phyloP scores from a whole-genome alignment of 1,284 basidiomycete species.

The Sporisorium iseilematis-ciliati region DNA sequence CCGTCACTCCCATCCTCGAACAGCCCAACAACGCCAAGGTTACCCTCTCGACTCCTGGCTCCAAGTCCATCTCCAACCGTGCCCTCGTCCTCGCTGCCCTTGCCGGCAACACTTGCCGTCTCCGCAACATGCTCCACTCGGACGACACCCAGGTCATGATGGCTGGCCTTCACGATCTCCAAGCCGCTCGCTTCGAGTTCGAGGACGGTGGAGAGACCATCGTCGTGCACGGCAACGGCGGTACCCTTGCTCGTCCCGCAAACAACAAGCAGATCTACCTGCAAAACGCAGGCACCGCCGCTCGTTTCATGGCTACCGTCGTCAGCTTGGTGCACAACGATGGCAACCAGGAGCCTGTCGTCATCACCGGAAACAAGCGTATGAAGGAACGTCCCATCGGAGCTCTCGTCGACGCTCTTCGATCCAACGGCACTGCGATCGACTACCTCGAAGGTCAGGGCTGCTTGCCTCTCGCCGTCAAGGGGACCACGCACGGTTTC shows the following conservation, averaged over 20 bases:
- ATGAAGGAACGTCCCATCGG: conserved; percentile 98
- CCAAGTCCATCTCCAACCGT: conserved; percentile 96
- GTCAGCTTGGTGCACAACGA: conserved; percentile 77
- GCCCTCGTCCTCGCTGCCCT: conserved; percentile 94
- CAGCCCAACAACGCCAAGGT: conserved; percentile 71
- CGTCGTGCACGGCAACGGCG: conserved; percentile 88
- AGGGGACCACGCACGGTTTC: conserved; percentile 76
- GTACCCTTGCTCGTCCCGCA: conserved; percentile 74
- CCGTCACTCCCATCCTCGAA: conserved; percentile 45
- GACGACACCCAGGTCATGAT: conserved; percentile 99
- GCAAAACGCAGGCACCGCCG: conserved; percentile 96
- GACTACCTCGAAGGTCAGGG: conserved; percentile 83
- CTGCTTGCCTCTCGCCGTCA: conserved; percentile 88
- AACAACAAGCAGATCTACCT: conserved; percentile 89
- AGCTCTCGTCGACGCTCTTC: conserved; percentile 91
- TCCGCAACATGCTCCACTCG: conserved; percentile 92
- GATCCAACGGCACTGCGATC: conserved; percentile 83
- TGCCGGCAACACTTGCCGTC: conserved; percentile 84
- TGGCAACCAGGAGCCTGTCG: conserved; percentile 51
- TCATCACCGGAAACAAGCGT: conserved; percentile 95
- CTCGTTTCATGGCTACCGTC: conserved; percentile 95
- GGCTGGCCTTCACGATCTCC: conserved; percentile 79
- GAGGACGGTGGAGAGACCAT: conserved; percentile 93
- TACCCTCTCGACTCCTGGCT: conserved; percentile 90
- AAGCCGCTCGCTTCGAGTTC: conserved; percentile 91